These are phyloP conservation scores for Cryptococcus hybrid DNA, from an alignment of 1,284 basidiomycete genomes.

Conservation along the genomic window DNA sequence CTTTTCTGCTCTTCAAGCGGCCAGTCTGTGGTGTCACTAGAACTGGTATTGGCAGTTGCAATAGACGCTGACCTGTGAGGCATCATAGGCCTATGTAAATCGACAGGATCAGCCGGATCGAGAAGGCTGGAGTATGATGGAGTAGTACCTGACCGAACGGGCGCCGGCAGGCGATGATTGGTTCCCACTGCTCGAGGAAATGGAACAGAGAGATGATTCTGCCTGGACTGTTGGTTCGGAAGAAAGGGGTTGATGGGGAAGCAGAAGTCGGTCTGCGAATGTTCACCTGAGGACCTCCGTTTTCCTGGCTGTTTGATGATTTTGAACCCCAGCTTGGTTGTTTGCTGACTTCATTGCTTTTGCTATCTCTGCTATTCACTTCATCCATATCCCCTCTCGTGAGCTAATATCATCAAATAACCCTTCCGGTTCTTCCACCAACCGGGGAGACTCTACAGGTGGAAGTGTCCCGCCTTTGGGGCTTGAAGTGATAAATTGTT, in stretches of 20 bases:
- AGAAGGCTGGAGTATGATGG: slow-evolving; percentile 17
- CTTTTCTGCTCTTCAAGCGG: neutral
- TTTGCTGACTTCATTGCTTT: too few species aligned
- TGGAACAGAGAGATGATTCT: slow-evolving; percentile 1
- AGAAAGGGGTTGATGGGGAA: neutral
- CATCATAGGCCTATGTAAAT: neutral
- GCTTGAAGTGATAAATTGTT: slow-evolving; percentile 9
- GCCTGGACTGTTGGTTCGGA: neutral
- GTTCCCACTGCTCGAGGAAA: neutral
- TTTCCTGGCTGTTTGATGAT: neutral
- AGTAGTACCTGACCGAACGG: slow-evolving; percentile 11
- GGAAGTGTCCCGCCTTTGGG: neutral
- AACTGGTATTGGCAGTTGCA: neutral
- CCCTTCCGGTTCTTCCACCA: slow-evolving; percentile 13
- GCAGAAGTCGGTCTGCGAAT: slow-evolving; percentile 8
- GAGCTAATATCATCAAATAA: slow-evolving; percentile 1
- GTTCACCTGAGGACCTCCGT: slow-evolving; percentile 7
- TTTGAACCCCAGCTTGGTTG: neutral
- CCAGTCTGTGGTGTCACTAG: neutral
- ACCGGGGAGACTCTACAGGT: slow-evolving; percentile 8
- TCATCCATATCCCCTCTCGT: too few species aligned
- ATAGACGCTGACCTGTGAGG: slow-evolving; percentile 2
- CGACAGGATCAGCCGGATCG: slow-evolving; percentile 5
- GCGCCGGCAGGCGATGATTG: neutral
- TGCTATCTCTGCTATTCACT: too few species aligned